Evolutionary conservation across 805 yeast species (phyloP), one percentile per base, ranked within the genome.

Genomic region (Kluyveromyces starmeri): DNA sequence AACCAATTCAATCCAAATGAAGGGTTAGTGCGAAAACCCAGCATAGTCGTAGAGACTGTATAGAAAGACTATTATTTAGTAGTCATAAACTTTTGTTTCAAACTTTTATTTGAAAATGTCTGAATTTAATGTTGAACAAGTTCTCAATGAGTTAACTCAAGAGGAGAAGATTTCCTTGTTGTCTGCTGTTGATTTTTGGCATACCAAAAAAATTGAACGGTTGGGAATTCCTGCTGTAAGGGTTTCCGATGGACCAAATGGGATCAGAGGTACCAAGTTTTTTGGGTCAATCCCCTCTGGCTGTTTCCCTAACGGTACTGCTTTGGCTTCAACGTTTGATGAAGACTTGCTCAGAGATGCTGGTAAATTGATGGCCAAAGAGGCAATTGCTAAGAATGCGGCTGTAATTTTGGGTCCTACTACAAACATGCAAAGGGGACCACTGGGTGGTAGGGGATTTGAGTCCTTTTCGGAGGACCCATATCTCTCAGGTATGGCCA

Each of bases 381-480:
- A 75, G 50, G 75, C 78, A 17, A 68, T 58, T 39, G 63, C 65
- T 43, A 73, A 75, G 44, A 68, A 71, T 24, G 75, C 66, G 7
- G 71, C 69, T 41, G 67, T 68, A 15, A 62, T 70, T 32, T 54
- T 70, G 30, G 75, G 72, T 7, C 74, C 74, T 27, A 49, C 72
- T 34, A 51, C 70, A 22, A 74, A 74, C 58, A 73, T 73, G 43
- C 73, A 65, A 34, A 58, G 81, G 35, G 66, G 68, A 10, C 80
- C 80, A 8, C 53, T 70, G 21, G 79, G 80, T 19, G 81, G 83
- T 13, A 58, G 83, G 36, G 74, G 75, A 2, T 76, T 75, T 46
- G 83, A 76, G 51, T 64, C 74, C 20, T 75, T 70, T 54, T 61
- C 73, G 18, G 83, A 76, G 53, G 83, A 76, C 47, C 83, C 83